A percentile compares a stretch with the other conserved stretches of the same genome.
Conservation (phyloP, 1,284 basidiomycete species). For the Quambalaria eucalypti region DNA sequence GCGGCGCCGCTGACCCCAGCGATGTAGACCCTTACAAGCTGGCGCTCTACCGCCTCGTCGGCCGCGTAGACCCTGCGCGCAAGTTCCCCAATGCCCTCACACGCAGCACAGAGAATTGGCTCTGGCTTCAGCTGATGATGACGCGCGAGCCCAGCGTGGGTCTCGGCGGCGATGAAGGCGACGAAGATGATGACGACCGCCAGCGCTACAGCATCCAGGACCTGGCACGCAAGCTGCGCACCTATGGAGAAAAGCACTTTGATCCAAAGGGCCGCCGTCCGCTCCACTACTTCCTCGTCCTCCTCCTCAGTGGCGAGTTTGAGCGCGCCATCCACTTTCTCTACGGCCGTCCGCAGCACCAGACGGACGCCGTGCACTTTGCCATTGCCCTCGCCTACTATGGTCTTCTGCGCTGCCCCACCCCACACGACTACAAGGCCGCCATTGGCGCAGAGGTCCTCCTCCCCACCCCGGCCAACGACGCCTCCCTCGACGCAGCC, state of each 20-base stretch:
- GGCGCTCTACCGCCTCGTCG: slow-evolving; percentile 89
- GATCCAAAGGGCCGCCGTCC: slow-evolving; percentile 63
- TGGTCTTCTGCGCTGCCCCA: slow-evolving; percentile 77
- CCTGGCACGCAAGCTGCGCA: slow-evolving; percentile 68
- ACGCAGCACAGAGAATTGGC: slow-evolving; percentile 89
- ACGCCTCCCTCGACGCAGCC: slow-evolving; percentile 12
- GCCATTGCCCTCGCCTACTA: slow-evolving; percentile 88
- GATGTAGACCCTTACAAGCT: slow-evolving; percentile 79
- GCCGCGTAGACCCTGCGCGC: slow-evolving; percentile 74
- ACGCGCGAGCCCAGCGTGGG: slow-evolving; percentile 49
- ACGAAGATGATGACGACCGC: slow-evolving; percentile 23
- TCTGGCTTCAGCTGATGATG: slow-evolving; percentile 91
- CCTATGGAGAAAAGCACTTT: slow-evolving; percentile 73
- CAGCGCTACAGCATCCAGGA: slow-evolving; percentile 64
- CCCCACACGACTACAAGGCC: slow-evolving; percentile 47
- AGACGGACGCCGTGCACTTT: slow-evolving; percentile 89
- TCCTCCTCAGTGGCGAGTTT: slow-evolving; percentile 87
- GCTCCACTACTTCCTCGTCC: slow-evolving; percentile 73
- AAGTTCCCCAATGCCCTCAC: slow-evolving; percentile 77
- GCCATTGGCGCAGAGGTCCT: slow-evolving; percentile 2
- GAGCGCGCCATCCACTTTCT: slow-evolving; percentile 83
- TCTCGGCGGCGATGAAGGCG: slow-evolving; percentile 12
- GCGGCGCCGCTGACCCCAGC: slow-evolving; percentile 54
- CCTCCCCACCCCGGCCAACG: slow-evolving; percentile 10
- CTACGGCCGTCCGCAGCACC: slow-evolving; percentile 76